Base-by-base conservation (phyloP, 2,329 filamentous ascomycete species). In the Fusarium incarnatum region DNA sequence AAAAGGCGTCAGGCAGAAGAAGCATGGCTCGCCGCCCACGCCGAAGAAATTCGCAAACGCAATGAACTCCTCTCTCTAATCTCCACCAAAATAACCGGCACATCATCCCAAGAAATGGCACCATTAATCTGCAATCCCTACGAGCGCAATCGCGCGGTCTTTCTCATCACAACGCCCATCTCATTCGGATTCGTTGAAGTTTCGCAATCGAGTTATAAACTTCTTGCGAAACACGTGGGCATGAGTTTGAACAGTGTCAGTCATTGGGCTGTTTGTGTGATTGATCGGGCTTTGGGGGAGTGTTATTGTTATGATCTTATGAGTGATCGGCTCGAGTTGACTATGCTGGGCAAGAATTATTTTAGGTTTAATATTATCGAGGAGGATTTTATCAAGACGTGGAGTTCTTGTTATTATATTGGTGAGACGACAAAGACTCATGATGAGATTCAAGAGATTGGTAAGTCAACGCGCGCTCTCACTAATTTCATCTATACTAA, bases 161-260 rank as follows among this genome's bases (percentile, higher is more conserved):
- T 75, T 13, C 68, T 75, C 9, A 62, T 74, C 13, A 75, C 73
- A 0, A 67, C 67, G 0, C 73, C 73, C 3, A 75, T 75, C 3
- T 15, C 73, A 4, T 75, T 75, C 30, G 73, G 73, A 1, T 53
- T 53, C 0, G 56, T 75, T 1, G 73, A 75, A 20, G 49, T 75
- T 7, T 75, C 73, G 0, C 54, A 75, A 3, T 42, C 62, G 12
- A 74, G 71, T 7, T 75, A 75, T 1, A 74, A 70, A 13, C 56
- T 75, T 0, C 6, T 75, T 2, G 73, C 73, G 1, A 65, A 63
- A 20, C 73, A 75, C 12, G 65, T 75, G 0, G 73, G 73, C 0
- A 75, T 75, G 73, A 75, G 71, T 10, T 54, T 75, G 4, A 72
- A 72, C 6, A 75, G 73, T 8, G 73, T 75, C 7, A 75, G 73